phyloP scores from a whole-genome alignment of 805 yeast species.

The Barnettozyma salicaria region DNA sequence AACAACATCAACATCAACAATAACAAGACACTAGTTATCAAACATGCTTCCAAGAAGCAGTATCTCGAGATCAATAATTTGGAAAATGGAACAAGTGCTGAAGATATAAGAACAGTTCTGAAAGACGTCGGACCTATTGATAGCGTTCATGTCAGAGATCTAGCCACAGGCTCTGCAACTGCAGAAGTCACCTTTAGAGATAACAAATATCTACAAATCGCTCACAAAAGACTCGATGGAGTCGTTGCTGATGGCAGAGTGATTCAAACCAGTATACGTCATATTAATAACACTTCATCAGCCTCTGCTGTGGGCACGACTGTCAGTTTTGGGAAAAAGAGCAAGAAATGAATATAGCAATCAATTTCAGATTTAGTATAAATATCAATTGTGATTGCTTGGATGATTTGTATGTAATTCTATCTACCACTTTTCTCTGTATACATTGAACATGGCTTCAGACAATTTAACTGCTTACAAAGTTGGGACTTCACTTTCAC shows the following conservation, averaged over 20 bases:
- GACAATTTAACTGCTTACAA: conserved; percentile 29
- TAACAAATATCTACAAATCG: conserved; percentile 27
- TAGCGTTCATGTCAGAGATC: conserved; percentile 27
- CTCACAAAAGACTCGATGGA: conserved; percentile 32
- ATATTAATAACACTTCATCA: too few species aligned
- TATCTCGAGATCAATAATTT: conserved; percentile 29
- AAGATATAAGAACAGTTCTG: conserved; percentile 27
- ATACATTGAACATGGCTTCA: neutral
- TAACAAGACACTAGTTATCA: conserved; percentile 12
- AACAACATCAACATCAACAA: neutral
- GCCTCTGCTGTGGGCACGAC: too few species aligned
- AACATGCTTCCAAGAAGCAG: conserved; percentile 20
- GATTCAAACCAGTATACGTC: conserved; percentile 29
- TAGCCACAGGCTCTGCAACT: conserved; percentile 34
- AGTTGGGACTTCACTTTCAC: conserved; percentile 45
- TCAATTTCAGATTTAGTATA: neutral
- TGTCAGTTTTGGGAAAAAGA: neutral
- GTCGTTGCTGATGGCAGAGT: conserved; percentile 44
- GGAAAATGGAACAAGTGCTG: conserved; percentile 26
- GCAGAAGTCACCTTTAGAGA: conserved; percentile 33
- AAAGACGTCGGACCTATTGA: conserved; percentile 21
- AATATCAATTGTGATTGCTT: neutral
- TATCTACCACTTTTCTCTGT: too few species aligned
- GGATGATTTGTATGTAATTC: too few species aligned
- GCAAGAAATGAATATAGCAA: conserved; percentile 6